A percentile compares a stretch with the other conserved stretches of the same genome.
phyloP scores from a whole-genome alignment of 2,329 filamentous ascomycete species.

The Aureobasidium lini region DNA sequence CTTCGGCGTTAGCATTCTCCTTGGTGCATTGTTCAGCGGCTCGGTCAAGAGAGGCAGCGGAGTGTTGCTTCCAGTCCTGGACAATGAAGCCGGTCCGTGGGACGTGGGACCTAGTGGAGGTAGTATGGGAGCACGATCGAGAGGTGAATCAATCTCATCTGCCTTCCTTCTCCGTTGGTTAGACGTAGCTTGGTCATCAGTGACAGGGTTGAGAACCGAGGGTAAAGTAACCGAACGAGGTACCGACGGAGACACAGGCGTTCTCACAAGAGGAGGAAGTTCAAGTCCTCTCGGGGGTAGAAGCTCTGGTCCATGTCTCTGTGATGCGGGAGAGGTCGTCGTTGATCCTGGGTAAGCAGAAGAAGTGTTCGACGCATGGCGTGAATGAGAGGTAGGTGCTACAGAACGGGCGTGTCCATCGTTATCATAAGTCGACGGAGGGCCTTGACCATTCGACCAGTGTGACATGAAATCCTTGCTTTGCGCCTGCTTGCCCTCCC shows the following conservation, averaged over 20 bases:
- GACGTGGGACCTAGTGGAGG: slow-evolving; percentile 23
- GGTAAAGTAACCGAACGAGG: slow-evolving; percentile 35
- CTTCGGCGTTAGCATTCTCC: slow-evolving; percentile 51
- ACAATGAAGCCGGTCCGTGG: background rate
- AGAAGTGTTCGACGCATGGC: slow-evolving; percentile 7
- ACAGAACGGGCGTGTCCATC: background rate
- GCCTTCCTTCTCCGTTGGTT: slow-evolving; percentile 33
- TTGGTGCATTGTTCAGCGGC: slow-evolving; percentile 22
- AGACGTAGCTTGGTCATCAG: slow-evolving; percentile 24
- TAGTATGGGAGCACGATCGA: slow-evolving; percentile 27
- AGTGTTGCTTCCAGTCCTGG: background rate
- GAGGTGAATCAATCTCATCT: slow-evolving; percentile 37
- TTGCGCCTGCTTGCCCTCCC: slow-evolving; percentile 21
- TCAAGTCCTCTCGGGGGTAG: slow-evolving; percentile 18
- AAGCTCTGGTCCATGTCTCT: background rate
- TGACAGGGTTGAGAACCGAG: slow-evolving; percentile 39
- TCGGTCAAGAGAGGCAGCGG: slow-evolving; percentile 2
- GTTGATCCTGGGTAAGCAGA: background rate
- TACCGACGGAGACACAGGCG: slow-evolving; percentile 19
- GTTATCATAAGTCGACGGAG: slow-evolving; percentile 18
- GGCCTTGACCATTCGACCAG: slow-evolving; percentile 20
- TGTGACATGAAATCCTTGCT: slow-evolving; percentile 30
- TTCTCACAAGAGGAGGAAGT: slow-evolving; percentile 25
- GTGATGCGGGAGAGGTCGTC: background rate
- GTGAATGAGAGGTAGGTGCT: slow-evolving; percentile 3